Evolutionary conservation across 768 basidiomycete genomes (phyloP), one percentile per base, ranked within the genome.

Genomic region (Solioccasus polychromus): DNA sequence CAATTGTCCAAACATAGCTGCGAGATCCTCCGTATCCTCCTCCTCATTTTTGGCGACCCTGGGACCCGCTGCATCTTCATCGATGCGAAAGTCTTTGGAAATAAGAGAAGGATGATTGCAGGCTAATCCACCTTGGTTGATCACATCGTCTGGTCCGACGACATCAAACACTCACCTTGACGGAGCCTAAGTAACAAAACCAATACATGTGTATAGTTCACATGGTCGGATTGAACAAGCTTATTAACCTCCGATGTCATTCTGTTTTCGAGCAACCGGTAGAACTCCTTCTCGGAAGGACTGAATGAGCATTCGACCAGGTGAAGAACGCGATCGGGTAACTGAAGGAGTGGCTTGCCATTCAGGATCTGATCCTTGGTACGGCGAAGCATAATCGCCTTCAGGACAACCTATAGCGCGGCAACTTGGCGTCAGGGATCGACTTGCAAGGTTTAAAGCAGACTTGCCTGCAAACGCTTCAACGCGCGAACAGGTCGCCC

Each of bases 41-140:
- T 78, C 76, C 9, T 74, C 77, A 6, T 71, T 70, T 55, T 78
- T 74, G 19, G 74, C 69, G 5, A 74, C 62, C 45, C 75, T 79
- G 6, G 85, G 76, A 8, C 90, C 85, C 6, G 93, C 70, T 0
- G 88, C 92, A 38, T 89, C 90, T 18, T 74, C 68, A 59, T 94
- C 92, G 12, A 72, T 66, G 62, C 73, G 74, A 68, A 85, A 84
- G 63, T 88, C 86, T 50, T 86, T 82, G 3, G 83, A 78, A 12
- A 95, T 83, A 9, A 96, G 77, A 1, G 79, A 73, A 0, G 93
- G 92, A 58, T 96, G 94, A 55, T 92, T 88, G 62, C 93, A 97
- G 0, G 93, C 93, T 95, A 44, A 25, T 38, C 36, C 26, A 49
- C 7, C 8, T 25, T 24, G 17, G 36, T 20, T 42, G 18, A 17